Conservation (phyloP, 139 green algal species). For the Coelastrella sp. region DNA sequence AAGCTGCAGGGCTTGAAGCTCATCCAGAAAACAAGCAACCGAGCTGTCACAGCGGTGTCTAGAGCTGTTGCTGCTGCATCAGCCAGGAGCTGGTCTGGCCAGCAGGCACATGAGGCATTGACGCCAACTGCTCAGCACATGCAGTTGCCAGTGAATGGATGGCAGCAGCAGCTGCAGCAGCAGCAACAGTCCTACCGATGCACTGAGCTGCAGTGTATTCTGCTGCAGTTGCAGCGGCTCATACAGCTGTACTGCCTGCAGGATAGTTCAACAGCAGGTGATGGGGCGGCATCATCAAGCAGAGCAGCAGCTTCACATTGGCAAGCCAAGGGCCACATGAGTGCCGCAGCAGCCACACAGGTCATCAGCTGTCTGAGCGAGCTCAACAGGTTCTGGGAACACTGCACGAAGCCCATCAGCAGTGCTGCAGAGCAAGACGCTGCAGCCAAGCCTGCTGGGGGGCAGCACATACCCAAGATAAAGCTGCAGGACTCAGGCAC, state of each 20-base stretch:
- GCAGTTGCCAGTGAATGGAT: not conserved
- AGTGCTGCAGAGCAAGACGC: not conserved
- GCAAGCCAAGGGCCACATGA: no score
- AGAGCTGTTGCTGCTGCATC: not conserved
- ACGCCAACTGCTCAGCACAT: no score
- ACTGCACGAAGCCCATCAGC: not conserved
- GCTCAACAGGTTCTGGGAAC: slow-evolving; percentile 6
- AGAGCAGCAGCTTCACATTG: not conserved
- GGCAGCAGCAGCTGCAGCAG: not conserved
- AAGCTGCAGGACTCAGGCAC: not conserved
- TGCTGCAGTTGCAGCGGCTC: slow-evolving; percentile 15
- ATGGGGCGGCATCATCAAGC: not conserved
- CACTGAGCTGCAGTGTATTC: slow-evolving; percentile 17
- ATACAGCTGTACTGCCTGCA: slow-evolving; percentile 2
- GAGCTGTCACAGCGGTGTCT: not conserved
- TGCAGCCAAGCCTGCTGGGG: not conserved
- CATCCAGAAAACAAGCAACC: slow-evolving; percentile 12
- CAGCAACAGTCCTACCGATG: not conserved
- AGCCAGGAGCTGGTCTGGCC: not conserved
- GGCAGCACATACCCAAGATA: not conserved
- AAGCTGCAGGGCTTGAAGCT: not conserved
- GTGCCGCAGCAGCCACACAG: not conserved
- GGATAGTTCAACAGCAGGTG: not conserved
- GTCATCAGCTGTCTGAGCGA: not conserved
- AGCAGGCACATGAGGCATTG: no score